phyloP scores from a whole-genome alignment of 768 basidiomycete genomes.

The Phaffia australis region DNA sequence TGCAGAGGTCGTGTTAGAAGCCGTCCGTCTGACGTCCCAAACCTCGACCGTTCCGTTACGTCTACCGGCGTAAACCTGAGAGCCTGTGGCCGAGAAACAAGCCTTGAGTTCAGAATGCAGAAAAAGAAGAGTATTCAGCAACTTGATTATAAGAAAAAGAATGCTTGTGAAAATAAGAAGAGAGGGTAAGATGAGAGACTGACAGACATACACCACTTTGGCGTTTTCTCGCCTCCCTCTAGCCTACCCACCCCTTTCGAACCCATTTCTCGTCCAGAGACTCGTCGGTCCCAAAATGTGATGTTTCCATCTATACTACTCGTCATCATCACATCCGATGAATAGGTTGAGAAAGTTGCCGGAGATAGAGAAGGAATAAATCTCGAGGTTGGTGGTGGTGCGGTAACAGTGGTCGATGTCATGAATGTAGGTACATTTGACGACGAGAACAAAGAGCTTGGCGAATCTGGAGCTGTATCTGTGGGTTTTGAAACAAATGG shows the following conservation, averaged over 20 bases:
- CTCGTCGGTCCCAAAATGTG: conserved; percentile 78
- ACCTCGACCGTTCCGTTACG: conserved; percentile 83
- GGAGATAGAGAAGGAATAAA: conserved; percentile 52
- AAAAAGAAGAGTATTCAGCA: conserved; percentile 5
- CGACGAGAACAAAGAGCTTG: no score
- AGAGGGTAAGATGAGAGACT: conserved; percentile 31
- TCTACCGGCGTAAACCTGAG: conserved; percentile 79
- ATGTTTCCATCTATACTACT: conserved; percentile 86
- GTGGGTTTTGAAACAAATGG: background rate
- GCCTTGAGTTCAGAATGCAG: conserved; percentile 50
- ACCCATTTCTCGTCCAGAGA: conserved; percentile 40
- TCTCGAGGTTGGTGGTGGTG: conserved; percentile 1
- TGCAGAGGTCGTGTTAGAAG: conserved; percentile 46
- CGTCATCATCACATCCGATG: conserved; percentile 74
- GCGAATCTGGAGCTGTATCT: background rate
- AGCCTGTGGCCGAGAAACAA: conserved; percentile 83
- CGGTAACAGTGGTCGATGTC: background rate
- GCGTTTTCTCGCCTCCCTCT: conserved; percentile 82
- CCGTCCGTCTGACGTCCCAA: conserved; percentile 83
- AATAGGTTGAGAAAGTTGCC: conserved; percentile 52
- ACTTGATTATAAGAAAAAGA: conserved; percentile 7
- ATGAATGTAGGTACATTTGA: no score
- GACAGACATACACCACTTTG: conserved; percentile 93
- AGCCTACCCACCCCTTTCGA: conserved; percentile 69
- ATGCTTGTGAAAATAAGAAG: background rate